A percentile compares a stretch with the other conserved stretches of the same genome.
phyloP scores from a whole-genome alignment of 2,329 filamentous ascomycete species.

The Tolypocladium tropicale region DNA sequence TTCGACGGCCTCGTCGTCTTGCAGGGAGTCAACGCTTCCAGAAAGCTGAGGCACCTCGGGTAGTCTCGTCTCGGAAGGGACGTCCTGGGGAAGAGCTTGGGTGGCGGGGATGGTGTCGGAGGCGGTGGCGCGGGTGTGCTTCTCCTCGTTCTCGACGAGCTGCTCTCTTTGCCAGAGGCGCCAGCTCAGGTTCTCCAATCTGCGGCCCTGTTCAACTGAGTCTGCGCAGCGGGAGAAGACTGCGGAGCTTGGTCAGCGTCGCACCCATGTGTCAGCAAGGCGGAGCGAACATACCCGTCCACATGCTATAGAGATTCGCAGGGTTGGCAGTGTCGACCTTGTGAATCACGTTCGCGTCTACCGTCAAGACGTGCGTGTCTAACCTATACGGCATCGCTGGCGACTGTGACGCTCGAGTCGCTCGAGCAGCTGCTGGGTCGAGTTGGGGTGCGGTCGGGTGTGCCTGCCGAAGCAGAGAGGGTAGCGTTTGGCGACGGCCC shows the following conservation, averaged over 20 bases:
- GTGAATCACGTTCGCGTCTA: constrained; percentile 86
- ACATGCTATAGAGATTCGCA: constrained; percentile 92
- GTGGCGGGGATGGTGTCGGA: constrained; percentile 25
- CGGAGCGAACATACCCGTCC: constrained; percentile 70
- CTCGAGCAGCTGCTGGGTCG: constrained; percentile 20
- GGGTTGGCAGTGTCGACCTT: constrained; percentile 90
- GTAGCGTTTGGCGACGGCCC: not conserved
- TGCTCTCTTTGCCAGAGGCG: constrained; percentile 82
- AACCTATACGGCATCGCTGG: constrained; percentile 70
- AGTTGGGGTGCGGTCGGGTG: not conserved
- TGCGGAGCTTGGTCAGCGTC: constrained; percentile 30
- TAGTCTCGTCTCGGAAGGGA: constrained; percentile 31
- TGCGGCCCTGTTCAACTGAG: constrained; percentile 83
- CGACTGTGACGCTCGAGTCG: constrained; percentile 22
- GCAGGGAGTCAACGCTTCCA: constrained; percentile 64
- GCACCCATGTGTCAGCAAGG: not conserved
- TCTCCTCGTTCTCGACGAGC: constrained; percentile 63
- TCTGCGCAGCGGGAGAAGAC: constrained; percentile 93
- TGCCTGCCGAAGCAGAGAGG: not conserved
- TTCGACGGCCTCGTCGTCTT: constrained; percentile 57
- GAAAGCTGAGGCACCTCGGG: constrained; percentile 62
- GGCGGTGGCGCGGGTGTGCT: constrained; percentile 30
- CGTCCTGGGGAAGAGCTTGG: constrained; percentile 38
- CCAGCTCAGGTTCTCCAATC: constrained; percentile 94
- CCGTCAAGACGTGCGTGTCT: constrained; percentile 77